Evolutionary conservation across 2,329 filamentous ascomycete genomes (phyloP), one percentile per base, ranked within the genome.

Genomic region (Reticulascus tulasneorum): DNA sequence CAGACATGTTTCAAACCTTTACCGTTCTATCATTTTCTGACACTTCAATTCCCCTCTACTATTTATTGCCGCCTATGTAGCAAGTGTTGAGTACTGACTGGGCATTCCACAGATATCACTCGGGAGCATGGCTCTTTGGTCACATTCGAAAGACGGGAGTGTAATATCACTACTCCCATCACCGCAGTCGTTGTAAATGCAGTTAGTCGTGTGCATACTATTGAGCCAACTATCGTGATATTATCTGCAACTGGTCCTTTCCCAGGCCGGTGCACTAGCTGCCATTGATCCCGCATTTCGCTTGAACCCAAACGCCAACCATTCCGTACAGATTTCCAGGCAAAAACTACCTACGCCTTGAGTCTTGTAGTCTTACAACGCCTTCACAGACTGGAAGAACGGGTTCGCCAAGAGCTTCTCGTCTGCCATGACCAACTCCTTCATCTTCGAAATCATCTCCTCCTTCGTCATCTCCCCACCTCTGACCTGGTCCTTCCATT

Each of bases 401-500:
- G 79, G 79, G 44, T 83, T 83, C 7, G 64, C 69, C 29, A 75
- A 52, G 40, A 84, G 49, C 54, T 77, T 80, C 50, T 82, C 71
- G 56, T 96, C 84, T 3, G 68, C 76, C 48, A 73, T 75, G 4
- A 97, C 86, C 50, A 97, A 62, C 50, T 90, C 86, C 58, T 78
- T 83, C 75, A 97, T 80, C 49, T 79, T 75, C 45, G 74, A 70
- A 7, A 91, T 77, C 69, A 93, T 90, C 57, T 94, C 82, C 47
- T 86, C 82, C 49, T 80, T 79, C 38, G 67, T 80, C 69, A 88
- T 67, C 5, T 67, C 59, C 20, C 71, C 76, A 2, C 62, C 71
- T 40, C 77, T 66, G 9, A 79, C 77, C 56, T 91, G 82, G 34
- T 78, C 73, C 69, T 94, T 96, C 93, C 93, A 98, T 57, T 79